Conservation (phyloP, 2,329 filamentous ascomycete genomes). For the Canariomyces notabilis region DNA sequence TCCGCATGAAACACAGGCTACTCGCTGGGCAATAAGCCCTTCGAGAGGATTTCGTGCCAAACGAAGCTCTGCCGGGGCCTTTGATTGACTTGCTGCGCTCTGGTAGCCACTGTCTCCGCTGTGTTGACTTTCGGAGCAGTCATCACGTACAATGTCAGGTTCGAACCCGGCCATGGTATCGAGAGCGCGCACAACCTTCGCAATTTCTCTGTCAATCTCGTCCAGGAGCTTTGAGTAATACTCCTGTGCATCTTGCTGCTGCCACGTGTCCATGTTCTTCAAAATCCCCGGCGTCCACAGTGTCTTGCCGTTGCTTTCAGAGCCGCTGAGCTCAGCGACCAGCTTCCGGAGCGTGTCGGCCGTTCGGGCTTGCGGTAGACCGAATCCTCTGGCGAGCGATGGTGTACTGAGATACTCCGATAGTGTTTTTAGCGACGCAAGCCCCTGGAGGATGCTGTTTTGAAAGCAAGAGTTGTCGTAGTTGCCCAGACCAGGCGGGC, state of each 20-base stretch:
- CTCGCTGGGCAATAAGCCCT: slow-evolving; percentile 79
- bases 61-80: slow-evolving; percentile 33
- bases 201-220: slow-evolving; percentile 73
- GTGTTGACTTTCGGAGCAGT: slow-evolving; percentile 41
- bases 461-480: slow-evolving; percentile 96
- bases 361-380: slow-evolving; percentile 28
- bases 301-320: slow-evolving; percentile 65
- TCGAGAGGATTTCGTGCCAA: slow-evolving; percentile 71
- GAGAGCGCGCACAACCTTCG: slow-evolving; percentile 39
- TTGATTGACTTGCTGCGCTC: slow-evolving; percentile 38
- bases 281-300: slow-evolving; percentile 77
- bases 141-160: slow-evolving; percentile 35
- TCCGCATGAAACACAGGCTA: slow-evolving; percentile 80
- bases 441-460: slow-evolving; percentile 85
- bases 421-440: slow-evolving; percentile 70
- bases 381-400: slow-evolving; percentile 29
- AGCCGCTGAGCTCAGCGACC: slow-evolving; percentile 64
- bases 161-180: slow-evolving; percentile 38
- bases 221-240: slow-evolving; percentile 90
- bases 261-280: slow-evolving; percentile 91
- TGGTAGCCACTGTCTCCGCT: slow-evolving; percentile 56
- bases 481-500: slow-evolving; percentile 73
- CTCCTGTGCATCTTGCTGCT: slow-evolving; percentile 96
- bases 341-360: slow-evolving; percentile 56
- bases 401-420: slow-evolving; percentile 57